A percentile compares a stretch with the other conserved stretches of the same genome.
phyloP scores from a whole-genome alignment of 495 filamentous ascomycete genomes.

The Paragyromitra xinjiangensis region DNA sequence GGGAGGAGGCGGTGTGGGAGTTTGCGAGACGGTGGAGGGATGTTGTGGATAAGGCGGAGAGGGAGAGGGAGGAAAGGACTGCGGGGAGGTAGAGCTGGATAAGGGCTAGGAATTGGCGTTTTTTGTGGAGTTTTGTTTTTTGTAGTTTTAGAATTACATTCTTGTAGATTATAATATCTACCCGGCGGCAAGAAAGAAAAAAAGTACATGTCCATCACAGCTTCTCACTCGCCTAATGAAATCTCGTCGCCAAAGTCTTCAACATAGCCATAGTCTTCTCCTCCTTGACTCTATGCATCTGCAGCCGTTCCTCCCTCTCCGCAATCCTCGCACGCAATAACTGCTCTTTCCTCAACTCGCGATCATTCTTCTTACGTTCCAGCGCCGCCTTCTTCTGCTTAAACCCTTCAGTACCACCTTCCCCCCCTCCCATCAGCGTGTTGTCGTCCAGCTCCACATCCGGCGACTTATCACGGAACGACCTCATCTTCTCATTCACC shows the following conservation, averaged over 20 bases:
- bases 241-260: conserved; percentile 65
- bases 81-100: neutral
- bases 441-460: conserved; percentile 67
- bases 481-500: conserved; percentile 66
- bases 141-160: conserved; percentile 17
- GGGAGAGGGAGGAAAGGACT: conserved; percentile 25
- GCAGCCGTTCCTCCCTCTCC: conserved; percentile 71
- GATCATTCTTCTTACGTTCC: conserved; percentile 70
- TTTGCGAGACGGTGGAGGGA: conserved; percentile 89
- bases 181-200: neutral
- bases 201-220: conserved; percentile 12
- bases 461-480: conserved; percentile 68
- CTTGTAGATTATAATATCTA: neutral
- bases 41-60: conserved; percentile 67
- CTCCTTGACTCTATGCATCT: conserved; percentile 68
- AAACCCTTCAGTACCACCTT: conserved; percentile 66
- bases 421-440: conserved; percentile 66
- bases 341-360: conserved; percentile 73
- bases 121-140: neutral
- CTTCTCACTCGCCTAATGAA: conserved; percentile 30
- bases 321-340: conserved; percentile 66
- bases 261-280: conserved; percentile 74
- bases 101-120: neutral
- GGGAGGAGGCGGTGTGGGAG: conserved; percentile 78
- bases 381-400: conserved; percentile 65